Percentiles rank a stretch among this genome's conserved stretches.
Evolutionary conservation across 2,329 filamentous ascomycete species (phyloP).

Genomic region (Xylariaceae sp.): DNA sequence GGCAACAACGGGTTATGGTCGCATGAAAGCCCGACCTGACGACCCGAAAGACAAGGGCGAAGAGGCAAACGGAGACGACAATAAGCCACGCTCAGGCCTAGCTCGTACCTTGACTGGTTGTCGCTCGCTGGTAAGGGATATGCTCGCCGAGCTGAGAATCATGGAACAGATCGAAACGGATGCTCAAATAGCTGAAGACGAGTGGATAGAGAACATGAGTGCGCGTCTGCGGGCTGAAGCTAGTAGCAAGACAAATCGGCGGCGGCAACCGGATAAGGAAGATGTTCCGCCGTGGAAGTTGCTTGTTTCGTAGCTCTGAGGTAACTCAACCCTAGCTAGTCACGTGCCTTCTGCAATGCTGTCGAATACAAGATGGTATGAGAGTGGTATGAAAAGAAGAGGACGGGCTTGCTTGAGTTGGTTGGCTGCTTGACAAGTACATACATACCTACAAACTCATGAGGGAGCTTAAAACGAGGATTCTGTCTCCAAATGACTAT

Average conservation of each 20-base stretch:
- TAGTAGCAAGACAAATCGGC: conserved; percentile 20
- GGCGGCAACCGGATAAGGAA: too few species aligned
- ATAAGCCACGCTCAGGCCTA: conserved; percentile 21
- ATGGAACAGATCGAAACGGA: conserved; percentile 61
- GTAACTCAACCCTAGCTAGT: too few species aligned
- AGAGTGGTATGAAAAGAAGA: too few species aligned
- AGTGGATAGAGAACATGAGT: conserved; percentile 56
- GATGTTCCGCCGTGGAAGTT: conserved; percentile 31
- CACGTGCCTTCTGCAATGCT: too few species aligned
- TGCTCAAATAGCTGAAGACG: conserved; percentile 51
- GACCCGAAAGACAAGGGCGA: too few species aligned
- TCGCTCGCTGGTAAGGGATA: conserved; percentile 48
- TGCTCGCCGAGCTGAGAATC: conserved; percentile 58
- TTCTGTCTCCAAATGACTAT: too few species aligned
- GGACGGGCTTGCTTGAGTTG: too few species aligned
- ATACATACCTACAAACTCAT: too few species aligned
- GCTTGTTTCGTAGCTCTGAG: conserved; percentile 9
- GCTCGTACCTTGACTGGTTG: conserved; percentile 23
- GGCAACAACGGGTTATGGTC: not conserved
- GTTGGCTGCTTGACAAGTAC: too few species aligned
- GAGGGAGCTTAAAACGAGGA: too few species aligned
- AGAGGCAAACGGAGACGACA: too few species aligned
- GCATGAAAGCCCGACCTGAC: not conserved
- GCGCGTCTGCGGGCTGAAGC: conserved; percentile 33
- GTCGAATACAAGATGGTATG: too few species aligned